phyloP scores from a whole-genome alignment of 345 rosid species.

The Melastoma malabathricum region DNA sequence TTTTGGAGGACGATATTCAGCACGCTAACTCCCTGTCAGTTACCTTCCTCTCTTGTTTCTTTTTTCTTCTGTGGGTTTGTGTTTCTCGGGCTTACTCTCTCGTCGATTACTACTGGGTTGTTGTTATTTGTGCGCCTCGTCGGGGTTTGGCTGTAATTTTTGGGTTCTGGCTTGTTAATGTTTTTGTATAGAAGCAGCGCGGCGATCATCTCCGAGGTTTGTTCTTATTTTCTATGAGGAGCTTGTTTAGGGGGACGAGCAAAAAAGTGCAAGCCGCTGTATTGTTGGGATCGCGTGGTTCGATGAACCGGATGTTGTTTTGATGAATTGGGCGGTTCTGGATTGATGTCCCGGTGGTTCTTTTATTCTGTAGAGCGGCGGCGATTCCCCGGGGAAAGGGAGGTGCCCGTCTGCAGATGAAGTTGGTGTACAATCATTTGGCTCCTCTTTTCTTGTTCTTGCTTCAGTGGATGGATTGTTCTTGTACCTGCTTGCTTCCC shows the following conservation, averaged over 20 bases:
- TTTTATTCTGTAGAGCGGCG: slow-evolving; percentile 42
- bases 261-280: too few relatives aligned
- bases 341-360: slow-evolving; percentile 1
- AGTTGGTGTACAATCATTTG: slow-evolving; percentile 69
- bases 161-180: too few relatives aligned
- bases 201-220: too few relatives aligned
- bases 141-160: too few relatives aligned
- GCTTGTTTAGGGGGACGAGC: too few relatives aligned
- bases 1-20: slow-evolving; percentile 73
- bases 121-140: too few relatives aligned
- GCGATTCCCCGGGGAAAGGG: slow-evolving; percentile 75
- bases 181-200: too few relatives aligned
- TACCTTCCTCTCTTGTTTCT: slow-evolving; percentile 7
- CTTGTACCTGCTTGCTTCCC: slow-evolving; percentile 67
- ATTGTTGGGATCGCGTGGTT: too few relatives aligned
- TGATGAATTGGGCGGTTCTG: neutral
- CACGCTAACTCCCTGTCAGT: slow-evolving; percentile 87
- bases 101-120: neutral
- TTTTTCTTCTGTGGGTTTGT: slow-evolving; percentile 5
- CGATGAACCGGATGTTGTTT: neutral
- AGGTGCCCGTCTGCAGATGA: slow-evolving; percentile 70
- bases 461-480: slow-evolving; percentile 77
- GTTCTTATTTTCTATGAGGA: too few relatives aligned
- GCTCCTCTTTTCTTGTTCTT: slow-evolving; percentile 68
- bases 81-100: slow-evolving; percentile 5